Base-by-base conservation (phyloP, 2,329 filamentous ascomycete species). In the Chrysoporthe deuterocubensis region DNA sequence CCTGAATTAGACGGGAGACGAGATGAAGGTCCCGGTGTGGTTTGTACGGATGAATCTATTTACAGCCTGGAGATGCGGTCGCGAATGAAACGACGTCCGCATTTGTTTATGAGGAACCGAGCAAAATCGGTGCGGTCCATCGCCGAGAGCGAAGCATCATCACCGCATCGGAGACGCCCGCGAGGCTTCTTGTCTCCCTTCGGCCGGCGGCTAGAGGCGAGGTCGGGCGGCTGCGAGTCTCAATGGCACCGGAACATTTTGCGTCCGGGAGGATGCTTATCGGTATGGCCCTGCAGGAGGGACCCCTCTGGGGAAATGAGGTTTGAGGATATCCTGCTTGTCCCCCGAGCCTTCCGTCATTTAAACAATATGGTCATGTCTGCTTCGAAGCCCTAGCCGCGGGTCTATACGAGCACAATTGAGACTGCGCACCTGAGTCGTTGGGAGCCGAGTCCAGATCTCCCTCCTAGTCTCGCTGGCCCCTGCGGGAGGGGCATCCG, bases 11-110 rank as follows among this genome's bases (percentile, higher is more conserved):
- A 37, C 18, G 43, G 18, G 26, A 50, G 13, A 48, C 37, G 59
- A 62, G 59, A 62, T 62, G 60, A 62, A 62, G 16, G n/a, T 4
- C 43, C 11, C 11, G 40, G 14, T 37, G 32, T 62, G 44, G 4
- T 50, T 37, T 18, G 3, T 43, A 48, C 42, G 13, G 58, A 9
- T 42, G 21, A 26, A 32, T 32, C n/a, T n/a, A 14, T 26, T n/a
- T n/a, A 43, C 21, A 13, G 40, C 8, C n/a, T 46, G 5, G 13
- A 5, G 48, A 21, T 52, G 0, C 21, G 14, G 21, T 52, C 11
- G 13, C 50, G 13, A 13, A 3, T 16, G 18, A 40, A 58, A 21
- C 2, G 32, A 21, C 11, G 2, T 59, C 21, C 37, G 18, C 57
- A 14, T 59, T 52, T 32, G 48, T 32, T 52, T 32, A 26, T 14